Base-by-base conservation (phyloP, 331 rosid species). In the Phaseolus coccineus region DNA sequence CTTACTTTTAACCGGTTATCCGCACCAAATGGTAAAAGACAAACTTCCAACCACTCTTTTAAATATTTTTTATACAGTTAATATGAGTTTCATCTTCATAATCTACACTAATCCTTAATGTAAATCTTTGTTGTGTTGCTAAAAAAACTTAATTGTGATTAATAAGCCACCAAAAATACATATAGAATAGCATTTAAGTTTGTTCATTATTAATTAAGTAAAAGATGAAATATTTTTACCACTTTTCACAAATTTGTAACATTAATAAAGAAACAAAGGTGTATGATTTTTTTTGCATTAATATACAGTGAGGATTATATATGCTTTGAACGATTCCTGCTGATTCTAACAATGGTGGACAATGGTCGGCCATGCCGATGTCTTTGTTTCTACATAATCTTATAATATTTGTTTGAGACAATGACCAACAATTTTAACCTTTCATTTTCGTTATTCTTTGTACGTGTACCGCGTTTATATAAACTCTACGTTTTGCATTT, bases 321-420 rank as follows among this genome's bases (percentile, higher is more conserved):
- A 19, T 62, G 44, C 44, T 62, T 28, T 31, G 44, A 62, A 2
- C 6, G 13, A 13, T 31, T 59, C 66, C 66, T 59, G 22, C 40
- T 62, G 68, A 62, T 62, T 31, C 16, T 31, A 62, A 31, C 81
- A 61, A 79, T 35, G 76, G 35, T 15, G 16, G 30, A 7, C 58
- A 14, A 0, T 35, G 64, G 77, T 59, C 58, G 82, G 71, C 71
- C 63, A 68, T 73, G 77, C 58, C 80, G 31, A 73, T 65, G 69
- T 16, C 48, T 61, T 75, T 73, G 67, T 63, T 78, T 59, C 30
- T 22, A 14, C 40, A 10, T 57, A 66, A 19, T 37, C 27, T 1
- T 68, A 11, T 69, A 3, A 28, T 51, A 31, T 52, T 62, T 62
- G 4, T 53, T 2, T 39, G 2, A 50, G 73, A 74, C 22, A 82